Percentiles rank a stretch among this genome's conserved stretches.
phyloP scores from a whole-genome alignment of 192 early-diverging fungal species.

The Entomortierella chlamydospora region DNA sequence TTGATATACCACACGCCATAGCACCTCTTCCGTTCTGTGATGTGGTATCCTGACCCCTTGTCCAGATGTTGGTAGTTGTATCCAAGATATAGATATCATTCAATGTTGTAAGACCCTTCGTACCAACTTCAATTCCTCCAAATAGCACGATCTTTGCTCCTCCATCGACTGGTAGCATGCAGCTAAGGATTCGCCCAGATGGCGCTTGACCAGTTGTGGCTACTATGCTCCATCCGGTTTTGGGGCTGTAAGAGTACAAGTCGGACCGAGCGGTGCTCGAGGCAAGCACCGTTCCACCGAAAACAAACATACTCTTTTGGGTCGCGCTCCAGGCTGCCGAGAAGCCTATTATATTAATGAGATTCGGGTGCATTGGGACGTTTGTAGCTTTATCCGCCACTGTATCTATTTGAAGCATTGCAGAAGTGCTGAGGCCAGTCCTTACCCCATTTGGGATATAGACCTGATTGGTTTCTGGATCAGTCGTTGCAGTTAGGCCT shows the following conservation, averaged over 20 bases:
- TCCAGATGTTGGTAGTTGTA: conserved; percentile 5
- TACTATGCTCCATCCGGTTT: background rate
- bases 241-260: conserved; percentile 2
- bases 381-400: background rate
- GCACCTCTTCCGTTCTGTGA: background rate
- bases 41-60: conserved; percentile 7
- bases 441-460: conserved; percentile 9
- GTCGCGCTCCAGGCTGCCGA: background rate
- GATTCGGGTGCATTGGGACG: background rate
- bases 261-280: background rate
- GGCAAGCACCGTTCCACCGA: background rate
- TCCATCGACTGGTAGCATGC: conserved; percentile 4
- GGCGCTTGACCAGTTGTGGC: conserved; percentile 5
- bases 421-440: too few relatives aligned
- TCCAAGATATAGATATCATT: conserved; percentile 27
- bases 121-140: conserved; percentile 6
- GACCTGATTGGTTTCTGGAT: background rate
- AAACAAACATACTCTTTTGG: background rate
- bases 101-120: background rate
- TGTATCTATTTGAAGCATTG: background rate
- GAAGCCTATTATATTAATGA: background rate
- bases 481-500: background rate
- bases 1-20: conserved; percentile 14
- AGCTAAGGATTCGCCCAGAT: background rate
- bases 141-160: conserved; percentile 24